Conservation (phyloP, 805 yeast genomes). For the Ogataea pignaliae region DNA sequence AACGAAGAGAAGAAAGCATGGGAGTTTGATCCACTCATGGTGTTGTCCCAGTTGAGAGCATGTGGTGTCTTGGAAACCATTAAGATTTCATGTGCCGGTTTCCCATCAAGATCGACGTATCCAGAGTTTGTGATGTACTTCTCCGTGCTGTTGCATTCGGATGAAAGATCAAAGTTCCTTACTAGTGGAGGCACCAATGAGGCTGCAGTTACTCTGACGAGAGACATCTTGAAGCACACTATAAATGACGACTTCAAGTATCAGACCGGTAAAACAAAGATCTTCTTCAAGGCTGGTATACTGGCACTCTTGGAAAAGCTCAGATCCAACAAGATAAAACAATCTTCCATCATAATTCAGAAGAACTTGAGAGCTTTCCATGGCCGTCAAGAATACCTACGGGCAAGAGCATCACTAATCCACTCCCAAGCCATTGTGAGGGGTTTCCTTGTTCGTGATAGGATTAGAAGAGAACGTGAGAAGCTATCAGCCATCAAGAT, state of each 20-base stretch:
- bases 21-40: slow-evolving; percentile 95
- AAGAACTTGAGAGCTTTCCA: slow-evolving; percentile 66
- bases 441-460: slow-evolving; percentile 56
- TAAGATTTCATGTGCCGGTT: slow-evolving; percentile 95
- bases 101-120: slow-evolving; percentile 94
- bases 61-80: slow-evolving; percentile 98
- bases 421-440: slow-evolving; percentile 57
- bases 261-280: slow-evolving; percentile 89
- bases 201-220: slow-evolving; percentile 60
- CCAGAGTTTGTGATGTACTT: slow-evolving; percentile 89
- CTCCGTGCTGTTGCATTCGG: slow-evolving; percentile 73
- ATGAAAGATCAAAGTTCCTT: slow-evolving; percentile 59
- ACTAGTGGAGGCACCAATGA: slow-evolving; percentile 47
- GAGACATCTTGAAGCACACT: slow-evolving; percentile 58
- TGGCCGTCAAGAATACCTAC: slow-evolving; percentile 58
- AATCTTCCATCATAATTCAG: slow-evolving; percentile 81
- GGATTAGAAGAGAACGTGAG: slow-evolving; percentile 52
- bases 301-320: slow-evolving; percentile 84
- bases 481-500: slow-evolving; percentile 59
- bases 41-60: slow-evolving; percentile 89
- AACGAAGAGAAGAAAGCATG: slow-evolving; percentile 92
- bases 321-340: slow-evolving; percentile 71
- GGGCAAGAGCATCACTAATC: slow-evolving; percentile 49
- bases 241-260: slow-evolving; percentile 66
- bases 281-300: slow-evolving; percentile 96